Evolutionary conservation across 495 filamentous ascomycete genomes (phyloP).

Genomic region (Penicillium bovifimosum): DNA sequence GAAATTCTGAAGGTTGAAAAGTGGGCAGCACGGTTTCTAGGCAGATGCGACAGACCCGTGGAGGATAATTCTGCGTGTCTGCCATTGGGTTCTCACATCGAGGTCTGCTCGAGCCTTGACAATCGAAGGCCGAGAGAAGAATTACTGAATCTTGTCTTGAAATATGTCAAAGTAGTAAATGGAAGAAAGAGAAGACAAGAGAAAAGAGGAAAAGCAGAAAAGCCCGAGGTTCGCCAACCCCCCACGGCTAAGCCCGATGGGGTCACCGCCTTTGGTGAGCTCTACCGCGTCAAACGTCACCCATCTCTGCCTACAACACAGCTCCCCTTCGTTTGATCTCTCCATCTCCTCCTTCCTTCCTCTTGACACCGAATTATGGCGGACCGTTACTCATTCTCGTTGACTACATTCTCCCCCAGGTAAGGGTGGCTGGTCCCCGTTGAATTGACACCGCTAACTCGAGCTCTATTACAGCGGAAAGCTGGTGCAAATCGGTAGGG

Average conservation of each 20-base stretch:
- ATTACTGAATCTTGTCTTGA: neutral
- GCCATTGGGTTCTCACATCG: slow-evolving; percentile 12
- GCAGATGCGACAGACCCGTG: slow-evolving; percentile 87
- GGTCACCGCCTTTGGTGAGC: slow-evolving; percentile 29
- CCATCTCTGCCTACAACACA: slow-evolving; percentile 26
- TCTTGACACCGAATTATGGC: slow-evolving; percentile 57
- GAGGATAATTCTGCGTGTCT: slow-evolving; percentile 49
- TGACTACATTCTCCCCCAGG: slow-evolving; percentile 99
- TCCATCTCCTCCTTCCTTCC: slow-evolving; percentile 10
- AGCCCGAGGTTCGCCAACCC: slow-evolving; percentile 10
- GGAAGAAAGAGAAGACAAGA: slow-evolving; percentile 7
- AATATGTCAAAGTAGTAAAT: slow-evolving; percentile 1
- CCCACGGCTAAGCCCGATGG: slow-evolving; percentile 16
- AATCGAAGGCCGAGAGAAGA: neutral
- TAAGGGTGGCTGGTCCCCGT: slow-evolving; percentile 44
- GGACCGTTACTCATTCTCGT: slow-evolving; percentile 98
- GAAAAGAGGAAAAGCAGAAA: slow-evolving; percentile 7
- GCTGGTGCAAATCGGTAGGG: slow-evolving; percentile 66
- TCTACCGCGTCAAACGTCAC: slow-evolving; percentile 28
- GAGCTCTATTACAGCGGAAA: slow-evolving; percentile 63
- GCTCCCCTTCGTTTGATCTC: slow-evolving; percentile 9
- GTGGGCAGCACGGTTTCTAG: slow-evolving; percentile 79
- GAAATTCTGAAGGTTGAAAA: slow-evolving; percentile 59
- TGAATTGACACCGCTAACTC: slow-evolving; percentile 17
- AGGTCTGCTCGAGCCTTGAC: neutral